Percentiles rank a stretch among this genome's conserved stretches.
phyloP scores from a whole-genome alignment of 2,329 filamentous ascomycete species.

The Fusarium guadeloupense region DNA sequence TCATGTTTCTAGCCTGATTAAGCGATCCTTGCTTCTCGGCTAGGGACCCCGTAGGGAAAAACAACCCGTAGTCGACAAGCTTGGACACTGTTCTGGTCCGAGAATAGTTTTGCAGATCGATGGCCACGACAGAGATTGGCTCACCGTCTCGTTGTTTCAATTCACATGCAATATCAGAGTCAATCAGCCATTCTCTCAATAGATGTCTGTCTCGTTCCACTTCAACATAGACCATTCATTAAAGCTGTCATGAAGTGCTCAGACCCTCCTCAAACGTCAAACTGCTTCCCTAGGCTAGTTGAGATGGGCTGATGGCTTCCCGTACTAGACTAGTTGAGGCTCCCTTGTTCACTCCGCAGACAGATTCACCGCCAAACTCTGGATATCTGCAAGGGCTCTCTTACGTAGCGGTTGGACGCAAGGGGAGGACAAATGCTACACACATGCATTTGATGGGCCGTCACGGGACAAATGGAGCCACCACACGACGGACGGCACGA shows the following conservation, averaged over 20 bases:
- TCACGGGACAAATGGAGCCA: conserved; percentile 24
- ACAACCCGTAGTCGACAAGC: conserved; percentile 27
- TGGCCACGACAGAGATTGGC: conserved; percentile 18
- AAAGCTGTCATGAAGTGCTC: conserved; percentile 22
- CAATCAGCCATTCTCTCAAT: conserved; percentile 4
- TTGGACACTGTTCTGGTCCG: conserved; percentile 36
- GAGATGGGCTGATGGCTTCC: conserved; percentile 29
- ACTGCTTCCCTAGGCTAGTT: conserved; percentile 7
- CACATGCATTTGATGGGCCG: conserved; percentile 2
- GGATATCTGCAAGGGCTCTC: conserved; percentile 19
- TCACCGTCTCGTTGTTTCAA: conserved; percentile 30
- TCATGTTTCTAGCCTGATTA: conserved; percentile 34
- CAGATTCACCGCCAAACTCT: conserved; percentile 41
- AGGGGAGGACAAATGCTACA: conserved; percentile 33
- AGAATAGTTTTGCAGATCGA: conserved; percentile 31
- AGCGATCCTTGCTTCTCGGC: conserved; percentile 30
- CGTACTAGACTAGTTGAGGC: too few species aligned
- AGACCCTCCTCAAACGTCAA: conserved; percentile 18
- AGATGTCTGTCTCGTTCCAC: conserved; percentile 1
- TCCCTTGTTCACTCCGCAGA: conserved; percentile 2
- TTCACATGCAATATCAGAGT: conserved; percentile 29
- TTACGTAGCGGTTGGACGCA: conserved; percentile 33
- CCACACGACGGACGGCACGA: neutral
- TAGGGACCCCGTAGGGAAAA: conserved; percentile 35
- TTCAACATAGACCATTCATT: neutral